These are phyloP conservation scores for Stenocarpella maydis DNA, from an alignment of 2,329 filamentous ascomycete genomes.

Conservation along the genomic window DNA sequence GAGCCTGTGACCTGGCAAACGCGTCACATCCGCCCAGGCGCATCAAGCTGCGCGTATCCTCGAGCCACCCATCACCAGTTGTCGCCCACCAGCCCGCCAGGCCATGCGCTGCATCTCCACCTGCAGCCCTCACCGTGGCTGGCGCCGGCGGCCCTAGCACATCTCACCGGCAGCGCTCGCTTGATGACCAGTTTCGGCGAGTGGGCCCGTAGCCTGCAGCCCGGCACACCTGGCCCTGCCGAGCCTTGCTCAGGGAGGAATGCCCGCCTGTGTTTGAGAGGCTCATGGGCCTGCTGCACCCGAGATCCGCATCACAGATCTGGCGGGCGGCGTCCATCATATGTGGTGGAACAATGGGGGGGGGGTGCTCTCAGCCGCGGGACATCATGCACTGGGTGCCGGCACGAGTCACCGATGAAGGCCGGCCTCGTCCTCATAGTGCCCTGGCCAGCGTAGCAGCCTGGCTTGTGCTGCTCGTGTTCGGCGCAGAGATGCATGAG, in stretches of 20 bases:
- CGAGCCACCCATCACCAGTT: constrained; percentile 19
- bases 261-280: constrained; percentile 17
- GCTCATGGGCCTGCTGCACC: constrained; percentile 19
- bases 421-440: neutral
- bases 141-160: constrained; percentile 4
- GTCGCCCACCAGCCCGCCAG: constrained; percentile 1
- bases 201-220: neutral
- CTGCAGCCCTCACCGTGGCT: constrained; percentile 14
- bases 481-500: neutral
- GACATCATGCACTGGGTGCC: neutral
- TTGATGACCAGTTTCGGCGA: constrained; percentile 17
- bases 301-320: constrained; percentile 27
- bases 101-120: constrained; percentile 27
- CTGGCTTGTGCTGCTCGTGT: neutral
- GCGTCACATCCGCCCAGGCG: neutral
- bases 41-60: neutral
- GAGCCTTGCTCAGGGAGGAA: neutral
- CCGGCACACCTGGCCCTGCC: neutral
- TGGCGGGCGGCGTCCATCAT: constrained; percentile 31
- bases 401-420: neutral
- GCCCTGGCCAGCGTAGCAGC: constrained; percentile 4
- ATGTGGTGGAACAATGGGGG: constrained; percentile 35
- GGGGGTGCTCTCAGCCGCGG: constrained; percentile 17
- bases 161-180: neutral
- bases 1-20: constrained; percentile 7